phyloP scores from a whole-genome alignment of 768 basidiomycete genomes.

The Mycena olivaceomarginata region DNA sequence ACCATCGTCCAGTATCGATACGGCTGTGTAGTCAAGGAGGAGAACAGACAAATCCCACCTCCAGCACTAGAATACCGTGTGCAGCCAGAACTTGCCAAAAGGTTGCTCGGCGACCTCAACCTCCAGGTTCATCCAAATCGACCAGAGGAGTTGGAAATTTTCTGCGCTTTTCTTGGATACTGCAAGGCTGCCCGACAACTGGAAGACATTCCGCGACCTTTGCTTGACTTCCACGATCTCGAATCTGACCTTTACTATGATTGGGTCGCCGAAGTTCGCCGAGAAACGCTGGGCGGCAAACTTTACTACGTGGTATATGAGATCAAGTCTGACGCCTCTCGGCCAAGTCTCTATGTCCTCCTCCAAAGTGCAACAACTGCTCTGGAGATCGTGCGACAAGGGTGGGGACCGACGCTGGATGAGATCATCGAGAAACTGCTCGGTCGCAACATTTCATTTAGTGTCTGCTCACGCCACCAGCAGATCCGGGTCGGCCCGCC shows the following conservation, averaged over 20 bases:
- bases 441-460: not conserved
- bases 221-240: not conserved
- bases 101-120: not conserved
- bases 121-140: not conserved
- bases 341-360: not conserved
- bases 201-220: not conserved
- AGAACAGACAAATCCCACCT: no score
- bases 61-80: not conserved
- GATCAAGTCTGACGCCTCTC: no score
- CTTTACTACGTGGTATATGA: not conserved
- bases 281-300: not conserved
- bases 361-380: constrained; percentile 2
- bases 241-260: not conserved
- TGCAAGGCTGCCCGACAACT: not conserved
- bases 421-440: not conserved
- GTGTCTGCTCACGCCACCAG: not conserved
- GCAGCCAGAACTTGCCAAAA: not conserved
- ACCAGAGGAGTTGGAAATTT: not conserved
- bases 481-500: not conserved
- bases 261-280: not conserved
- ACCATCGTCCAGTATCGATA: no score
- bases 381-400: constrained; percentile 4
- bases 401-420: not conserved
- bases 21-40: no score
- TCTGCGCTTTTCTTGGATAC: not conserved